Evolutionary conservation across 768 basidiomycete species (phyloP), one percentile per base, ranked within the genome.

Genomic region (Lactifluus subvellereus): DNA sequence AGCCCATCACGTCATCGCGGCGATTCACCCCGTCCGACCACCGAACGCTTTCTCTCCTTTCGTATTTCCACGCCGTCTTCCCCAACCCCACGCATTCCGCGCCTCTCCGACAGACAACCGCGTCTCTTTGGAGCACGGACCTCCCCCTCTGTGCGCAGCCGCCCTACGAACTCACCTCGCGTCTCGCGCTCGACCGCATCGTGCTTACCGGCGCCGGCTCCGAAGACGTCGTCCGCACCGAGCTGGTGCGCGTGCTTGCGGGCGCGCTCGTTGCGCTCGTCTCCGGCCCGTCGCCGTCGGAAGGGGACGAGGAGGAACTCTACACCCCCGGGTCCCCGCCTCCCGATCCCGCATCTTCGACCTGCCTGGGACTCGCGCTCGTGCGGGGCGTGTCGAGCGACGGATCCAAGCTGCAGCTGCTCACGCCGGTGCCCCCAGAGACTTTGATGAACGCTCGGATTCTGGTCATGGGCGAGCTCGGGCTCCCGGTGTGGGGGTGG

Each of bases 401-500:
- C 16, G 58, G 47, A 52, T 56, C 48, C 40, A 65, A 78, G 48
- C 74, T 95, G 40, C 93, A 96, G 38, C 67, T 97, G n/a, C 76
- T 97, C 40, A 93, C 94, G 0, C 92, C 95, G 0, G 64, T 94
- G 1, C 84, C 87, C 0, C 74, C 81, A 0, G 57, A 70, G 0
- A 47, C 78, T 0, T 77, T 96, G 2, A 65, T 69, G 0, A 68
- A 71, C 6, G 64, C 70, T 27, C 74, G 82, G 4, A 76, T 84
- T 20, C 69, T 96, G 3, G 84, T 96, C 51, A 94, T 90, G 72
- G 94, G 94, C 8, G 92, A 94, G 71, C 77, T 94, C 69, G 93
- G 95, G 72, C 74, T 97, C 0, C 94, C 94, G 0, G 77, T 94
- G 0, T 89, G 88, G 85, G 93, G 88, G 0, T 84, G 93, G 86